Evolutionary conservation across 2,329 filamentous ascomycete genomes (phyloP), one percentile per base, ranked within the genome.

Genomic region (Colletotrichum filicis): DNA sequence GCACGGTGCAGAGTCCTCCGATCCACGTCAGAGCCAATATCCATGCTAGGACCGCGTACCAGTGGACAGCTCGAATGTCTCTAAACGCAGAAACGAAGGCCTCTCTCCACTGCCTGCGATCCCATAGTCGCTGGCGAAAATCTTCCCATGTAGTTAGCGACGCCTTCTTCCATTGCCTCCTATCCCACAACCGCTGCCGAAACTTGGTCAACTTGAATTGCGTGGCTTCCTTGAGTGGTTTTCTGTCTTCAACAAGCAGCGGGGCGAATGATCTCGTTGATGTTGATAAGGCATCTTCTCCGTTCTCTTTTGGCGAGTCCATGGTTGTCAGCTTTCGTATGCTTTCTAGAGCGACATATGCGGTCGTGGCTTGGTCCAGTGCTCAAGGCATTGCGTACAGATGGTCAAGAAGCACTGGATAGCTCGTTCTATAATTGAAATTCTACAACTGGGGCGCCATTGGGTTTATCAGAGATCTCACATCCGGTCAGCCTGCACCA

Each of bases 191-290:
- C 5, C 24, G 30, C 14, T 37, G 42, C 22, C 30, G 53, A 5
- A 70, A 37, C 22, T 66, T 28, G 2, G 30, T 19, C 19, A 55
- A 37, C 14, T 24, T 49, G 28, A 52, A 62, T 19, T 12, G 55
- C n/a, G 28, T 32, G 8, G 22, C 24, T 16, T 37, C 30, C 14
- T 42, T n/a, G 9, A 11, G 55, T 5, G 37, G 28, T 1, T 11
- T 46, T 16, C 24, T 26, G 5, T 71, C 64, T 8, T 58, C 49
- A 3, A 71, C 24, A 12, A 71, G 68, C 1, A 71, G 68, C 19
- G 68, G 68, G 3, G 52, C 49, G 30, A 68, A 68, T 1, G 68
- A 22, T 30, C 42, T 68, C 6, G 49, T 58, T 22, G 68, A 62
- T 26, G 37, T 42, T 9, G 68, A 62, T 22, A 52, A 12, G 2